A percentile compares a stretch with the other conserved stretches of the same genome.
These are phyloP conservation scores for Stentor roeselii DNA, from an alignment of 73 alveolate genomes.

Conservation along the genomic window DNA sequence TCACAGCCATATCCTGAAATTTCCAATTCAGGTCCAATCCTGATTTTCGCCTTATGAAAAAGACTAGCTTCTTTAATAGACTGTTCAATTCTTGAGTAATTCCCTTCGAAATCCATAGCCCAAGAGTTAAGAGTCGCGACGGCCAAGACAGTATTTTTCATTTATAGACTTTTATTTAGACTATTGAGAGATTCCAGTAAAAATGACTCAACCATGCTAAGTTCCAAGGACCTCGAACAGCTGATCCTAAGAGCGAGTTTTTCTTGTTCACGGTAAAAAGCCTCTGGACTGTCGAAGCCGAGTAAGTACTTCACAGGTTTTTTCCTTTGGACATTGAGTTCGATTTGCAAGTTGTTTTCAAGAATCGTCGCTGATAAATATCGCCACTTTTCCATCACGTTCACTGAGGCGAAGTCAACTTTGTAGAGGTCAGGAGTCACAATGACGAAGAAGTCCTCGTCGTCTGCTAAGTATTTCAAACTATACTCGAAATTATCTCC, in stretches of 20 bases:
- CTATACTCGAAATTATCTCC: not conserved
- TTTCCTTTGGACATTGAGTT: not conserved
- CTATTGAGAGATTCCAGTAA: not conserved
- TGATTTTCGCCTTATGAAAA: conserved; percentile 37
- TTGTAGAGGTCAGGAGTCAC: not conserved
- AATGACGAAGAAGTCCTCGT: not conserved
- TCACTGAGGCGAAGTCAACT: not conserved
- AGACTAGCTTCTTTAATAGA: conserved; percentile 67
- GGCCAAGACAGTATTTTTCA: not conserved
- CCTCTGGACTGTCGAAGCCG: not conserved
- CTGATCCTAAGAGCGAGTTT: not conserved
- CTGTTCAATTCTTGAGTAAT: conserved; percentile 58
- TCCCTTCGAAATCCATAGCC: conserved; percentile 86
- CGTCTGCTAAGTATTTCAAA: conserved; percentile 5
- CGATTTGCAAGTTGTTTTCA: not conserved
- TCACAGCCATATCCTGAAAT: conserved; percentile 87
- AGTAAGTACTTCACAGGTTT: not conserved
- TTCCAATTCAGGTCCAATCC: conserved; percentile 88
- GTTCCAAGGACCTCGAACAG: not conserved
- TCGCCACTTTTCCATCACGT: not conserved
- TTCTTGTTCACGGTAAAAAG: not conserved
- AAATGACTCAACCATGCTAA: conserved; percentile 8
- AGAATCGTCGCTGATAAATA: conserved; percentile 18
- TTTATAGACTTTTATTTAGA: not conserved
- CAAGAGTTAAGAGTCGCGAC: conserved; percentile 53